Base-by-base conservation (phyloP, 2,329 filamentous ascomycete species). In the Aspergillus neotritici region DNA sequence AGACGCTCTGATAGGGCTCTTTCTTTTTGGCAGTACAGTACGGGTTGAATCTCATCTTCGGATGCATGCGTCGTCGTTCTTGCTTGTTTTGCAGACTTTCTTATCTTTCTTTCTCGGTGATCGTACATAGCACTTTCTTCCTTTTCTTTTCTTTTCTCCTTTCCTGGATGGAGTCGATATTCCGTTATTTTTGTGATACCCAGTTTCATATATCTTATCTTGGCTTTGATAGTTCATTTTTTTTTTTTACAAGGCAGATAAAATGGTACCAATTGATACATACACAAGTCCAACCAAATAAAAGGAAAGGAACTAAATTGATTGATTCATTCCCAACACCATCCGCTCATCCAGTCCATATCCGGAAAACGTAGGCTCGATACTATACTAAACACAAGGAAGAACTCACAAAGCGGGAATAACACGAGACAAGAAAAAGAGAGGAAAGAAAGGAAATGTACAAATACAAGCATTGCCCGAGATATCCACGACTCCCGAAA, bases 391-490 rank as follows among this genome's bases (percentile, higher is more conserved):
- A 25, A 25, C 21, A 25, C 21, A 25, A 25, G 21, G 21, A 25
- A 25, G 21, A 25, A 25, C 21, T 25, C 21, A 25, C 21, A 25
- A 3, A 17, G 17, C 17, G 17, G 17, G 17, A 25, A 25, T 5
- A 34, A 34, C 10, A 14, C 3, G 17, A 15, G 17, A 14, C 11
- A 38, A 31, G 40, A 51, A 38, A 31, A 39, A 47, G 48, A 49
- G 48, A 47, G 48, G 54, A 49, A 55, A 48, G 33, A 49, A 37
- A 43, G 30, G 30, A 44, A 43, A 44, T 60, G 55, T 65, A 64
- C 57, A 64, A 62, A 57, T 64, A 64, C 62, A 64, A 53, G 50
- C 58, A 53, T 57, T 58, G 57, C 55, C 56, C 52, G 46, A 54
- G 55, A 52, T 51, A 25, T 25, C 21, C 40, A 52, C 49, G 43